These are phyloP conservation scores for Acer yangbiense DNA, from an alignment of 345 rosid genomes.

Conservation along the genomic window DNA sequence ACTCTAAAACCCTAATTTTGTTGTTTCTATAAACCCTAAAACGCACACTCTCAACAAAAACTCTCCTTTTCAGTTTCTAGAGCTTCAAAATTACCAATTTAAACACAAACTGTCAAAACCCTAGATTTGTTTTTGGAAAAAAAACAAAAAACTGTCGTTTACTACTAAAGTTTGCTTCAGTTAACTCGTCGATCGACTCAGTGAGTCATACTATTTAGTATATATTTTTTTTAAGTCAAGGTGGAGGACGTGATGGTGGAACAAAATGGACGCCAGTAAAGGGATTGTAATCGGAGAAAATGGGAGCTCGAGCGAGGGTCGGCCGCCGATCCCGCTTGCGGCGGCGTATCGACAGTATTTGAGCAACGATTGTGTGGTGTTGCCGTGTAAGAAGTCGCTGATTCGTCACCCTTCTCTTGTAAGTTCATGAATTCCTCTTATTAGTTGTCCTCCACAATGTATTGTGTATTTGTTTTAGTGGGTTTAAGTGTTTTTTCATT, in stretches of 20 bases:
- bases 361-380: constrained; percentile 32
- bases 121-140: neutral
- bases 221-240: neutral
- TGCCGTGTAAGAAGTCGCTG: constrained; percentile 56
- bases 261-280: constrained; percentile 61
- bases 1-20: constrained; percentile 17
- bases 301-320: constrained; percentile 60
- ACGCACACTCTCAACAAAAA: neutral
- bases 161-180: neutral
- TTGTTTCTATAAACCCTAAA: constrained; percentile 7
- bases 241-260: constrained; percentile 42
- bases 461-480: neutral
- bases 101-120: neutral
- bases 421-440: constrained; percentile 23
- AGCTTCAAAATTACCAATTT: neutral
- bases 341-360: constrained; percentile 31
- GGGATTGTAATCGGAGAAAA: constrained; percentile 43
- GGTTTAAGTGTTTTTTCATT: neutral
- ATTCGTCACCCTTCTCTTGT: constrained; percentile 78
- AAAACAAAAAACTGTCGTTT: neutral
- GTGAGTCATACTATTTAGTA: neutral
- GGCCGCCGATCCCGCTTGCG: constrained; percentile 67
- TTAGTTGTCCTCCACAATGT: neutral
- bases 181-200: constrained; percentile 21
- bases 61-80: neutral